Evolutionary conservation across 208 protist genomes (phyloP), one percentile per base, ranked within the genome.

Genomic region (Zelonia costaricensis): DNA sequence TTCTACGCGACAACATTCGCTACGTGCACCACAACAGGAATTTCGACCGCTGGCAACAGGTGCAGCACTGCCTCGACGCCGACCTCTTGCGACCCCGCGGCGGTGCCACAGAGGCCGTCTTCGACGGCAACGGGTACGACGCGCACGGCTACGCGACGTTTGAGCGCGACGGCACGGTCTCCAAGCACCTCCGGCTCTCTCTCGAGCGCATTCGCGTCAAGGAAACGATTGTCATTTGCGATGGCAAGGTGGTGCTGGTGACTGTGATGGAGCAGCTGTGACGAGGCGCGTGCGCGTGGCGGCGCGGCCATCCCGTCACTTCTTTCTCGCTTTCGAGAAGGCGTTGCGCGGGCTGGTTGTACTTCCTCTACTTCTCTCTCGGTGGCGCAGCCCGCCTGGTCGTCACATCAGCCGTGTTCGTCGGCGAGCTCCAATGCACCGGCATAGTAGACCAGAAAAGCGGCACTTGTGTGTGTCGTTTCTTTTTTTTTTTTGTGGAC

Each of bases 1-100:
- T 89, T 75, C 69, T 94, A 57, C 74, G 78, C 6, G 88, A 94
- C 58, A 89, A 88, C 62, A 28, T 89, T 3, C 84, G 88, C 27
- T 94, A 84, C 68, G 27, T 87, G 10, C 85, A 94, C 56, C 66
- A 83, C 53, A 65, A 57, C 0, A 67, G 72, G 15, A 87, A 77
- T 38, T 87, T 83, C 49, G 84, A 82, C 44, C 73, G 68, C 12
- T 94, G 88, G 88, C 65, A 74, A 56, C 78, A 87, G 46, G 86
- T 92, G 4, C 79, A 89, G 16, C 86, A 91, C 71, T 80, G 71
- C 23, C 44, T 94, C 1, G 84, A 88, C 28, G 48, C 80, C 3
- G 45, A 52, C 23, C 23, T 80, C 40, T 16, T 12, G 6, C 28
- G 28, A 27, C n/a, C 3, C 33, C 38, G 68, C 13, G 40, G 47